Evolutionary conservation across 2,329 filamentous ascomycete genomes (phyloP), one percentile per base, ranked within the genome.

Genomic region (Calonectria naviculata): DNA sequence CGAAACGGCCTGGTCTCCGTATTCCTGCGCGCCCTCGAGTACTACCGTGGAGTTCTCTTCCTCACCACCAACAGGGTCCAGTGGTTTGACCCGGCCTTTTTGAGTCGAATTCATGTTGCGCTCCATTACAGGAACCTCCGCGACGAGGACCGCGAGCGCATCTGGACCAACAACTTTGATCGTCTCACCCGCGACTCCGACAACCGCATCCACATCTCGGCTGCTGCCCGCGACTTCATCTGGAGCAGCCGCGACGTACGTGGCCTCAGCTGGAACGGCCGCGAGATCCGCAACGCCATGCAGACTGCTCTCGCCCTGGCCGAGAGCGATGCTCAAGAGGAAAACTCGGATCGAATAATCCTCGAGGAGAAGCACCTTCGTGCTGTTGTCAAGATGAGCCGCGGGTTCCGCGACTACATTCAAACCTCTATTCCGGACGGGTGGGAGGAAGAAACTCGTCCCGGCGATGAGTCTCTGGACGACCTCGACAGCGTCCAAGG

Each of bases 1-100:
- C 85, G 85, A 69, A 88, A 88, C 77, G 85, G 84, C 0, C 81
- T 88, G 13, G 86, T 88, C 29, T 86, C 84, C 19, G 80, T 87
- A 67, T 88, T 88, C 79, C 79, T 88, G 28, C 84, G 86, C n/a
- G 85, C 85, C 0, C 83, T 88, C 65, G 87, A 88, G 79, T 88
- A 88, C 78, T 88, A 87, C 79, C 82, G 83, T 4, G 87, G 87
- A 60, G 83, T 87, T 36, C 81, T 88, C 42, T 87, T 88, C 81
- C 80, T 88, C 67, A 88, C 86, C 21, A 88, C 86, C 54, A 88
- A 88, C 80, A 83, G 86, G 21, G 86, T 88, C 34, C 82, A 83
- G 62, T 81, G 81, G 36, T 86, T 88, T 65, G 87, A 88, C 73
- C 78, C 78, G 10, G 87, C 87, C n/a, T 85, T 88, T 73, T 84